Evolutionary conservation across 352 stramenopile genomes (phyloP).

Genomic region (Blastocystis sp.): DNA sequence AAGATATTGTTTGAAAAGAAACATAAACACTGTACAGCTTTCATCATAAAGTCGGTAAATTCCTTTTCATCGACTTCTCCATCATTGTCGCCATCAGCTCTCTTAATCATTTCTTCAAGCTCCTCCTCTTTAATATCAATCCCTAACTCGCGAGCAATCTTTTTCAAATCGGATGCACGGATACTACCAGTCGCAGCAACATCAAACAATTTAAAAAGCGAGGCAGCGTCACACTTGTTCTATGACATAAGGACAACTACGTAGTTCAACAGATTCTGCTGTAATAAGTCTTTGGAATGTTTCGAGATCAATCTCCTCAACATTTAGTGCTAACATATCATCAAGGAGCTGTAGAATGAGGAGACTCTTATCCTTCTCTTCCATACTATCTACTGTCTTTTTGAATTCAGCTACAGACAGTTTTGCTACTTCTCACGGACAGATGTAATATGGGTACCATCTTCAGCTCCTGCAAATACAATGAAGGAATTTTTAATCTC

Average conservation of each 20-base stretch:
- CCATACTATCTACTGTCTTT: constrained; percentile 64
- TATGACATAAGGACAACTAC: background rate
- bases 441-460: background rate
- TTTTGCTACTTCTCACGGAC: constrained; percentile 1
- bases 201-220: constrained; percentile 90
- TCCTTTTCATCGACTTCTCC: constrained; percentile 94
- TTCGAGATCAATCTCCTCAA: constrained; percentile 29
- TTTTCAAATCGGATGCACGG: constrained; percentile 91
- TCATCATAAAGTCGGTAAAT: constrained; percentile 97
- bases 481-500: constrained; percentile 66
- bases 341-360: constrained; percentile 50
- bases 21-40: constrained; percentile 78
- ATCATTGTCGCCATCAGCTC: constrained; percentile 88
- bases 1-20: constrained; percentile 30
- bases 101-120: constrained; percentile 97
- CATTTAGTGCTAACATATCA: constrained; percentile 45
- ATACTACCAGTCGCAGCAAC: constrained; percentile 95
- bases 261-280: constrained; percentile 19
- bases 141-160: constrained; percentile 93
- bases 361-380: constrained; percentile 57
- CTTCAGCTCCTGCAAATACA: constrained; percentile 56
- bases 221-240: constrained; percentile 73
- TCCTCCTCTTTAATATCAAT: constrained; percentile 98
- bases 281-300: constrained; percentile 50
- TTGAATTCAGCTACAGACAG: constrained; percentile 55